Base-by-base conservation (phyloP, 345 rosid genomes). In the Gossypium mustelinum region DNA sequence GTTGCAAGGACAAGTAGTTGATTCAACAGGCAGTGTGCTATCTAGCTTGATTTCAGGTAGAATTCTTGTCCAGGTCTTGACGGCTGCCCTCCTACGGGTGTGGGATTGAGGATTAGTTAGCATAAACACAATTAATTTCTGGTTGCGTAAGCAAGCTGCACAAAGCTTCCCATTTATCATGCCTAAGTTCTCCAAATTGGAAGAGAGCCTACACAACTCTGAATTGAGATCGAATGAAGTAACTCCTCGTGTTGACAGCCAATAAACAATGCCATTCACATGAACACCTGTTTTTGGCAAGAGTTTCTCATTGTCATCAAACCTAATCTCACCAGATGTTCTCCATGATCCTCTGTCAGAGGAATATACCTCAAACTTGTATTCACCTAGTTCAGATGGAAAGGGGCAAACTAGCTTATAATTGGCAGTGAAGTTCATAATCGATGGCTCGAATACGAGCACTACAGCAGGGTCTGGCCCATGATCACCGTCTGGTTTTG, bases 321-420 rank as follows among this genome's bases (percentile, higher is more conserved):
- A 82, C 74, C 59, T 77, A 76, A 85, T 79, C 74, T 83, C 88
- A 70, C 79, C 76, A 51, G 85, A 80, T 45, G 65, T 80, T 74
- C 77, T 82, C 90, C 88, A 87, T 34, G 81, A 79, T 64, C 75
- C 78, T n/a, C 74, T 69, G 0, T 54, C 68, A 55, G 88, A 84
- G 25, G 87, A 82, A 67, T 84, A 85, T 18, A 87, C 82, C 62
- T 87, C 88, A 70, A 85, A 87, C 80, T 87, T 85, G 27, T 22
- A 63, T 48, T 85, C 87, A 20, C 41, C 86, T 43, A 83, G 83
- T 7, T 83, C 86, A 54, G 87, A 85, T 51, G 76, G 80, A 59
- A 82, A 84, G 48, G 83, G 85, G 76, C 84, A 81, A 27, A 85
- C 60, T 27, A 87, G 77, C 72, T 81, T 81, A 82, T 77, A 87